Conservation (phyloP, 2,329 filamentous ascomycete species). For the Tolypocladium guangdongense region DNA sequence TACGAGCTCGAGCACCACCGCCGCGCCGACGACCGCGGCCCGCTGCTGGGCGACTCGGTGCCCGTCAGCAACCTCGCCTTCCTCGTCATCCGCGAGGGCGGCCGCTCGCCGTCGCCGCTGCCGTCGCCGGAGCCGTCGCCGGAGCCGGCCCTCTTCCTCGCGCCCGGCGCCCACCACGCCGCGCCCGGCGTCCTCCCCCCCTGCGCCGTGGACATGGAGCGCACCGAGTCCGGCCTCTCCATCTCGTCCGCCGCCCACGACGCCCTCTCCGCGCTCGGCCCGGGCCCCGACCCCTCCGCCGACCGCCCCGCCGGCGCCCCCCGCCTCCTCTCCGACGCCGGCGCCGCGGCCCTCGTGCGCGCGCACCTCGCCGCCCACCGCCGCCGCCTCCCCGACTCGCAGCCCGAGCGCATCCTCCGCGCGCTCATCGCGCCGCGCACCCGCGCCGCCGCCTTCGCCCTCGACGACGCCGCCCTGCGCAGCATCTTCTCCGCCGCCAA, state of each 20-base stretch:
- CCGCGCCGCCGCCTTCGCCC: slow-evolving; percentile 33
- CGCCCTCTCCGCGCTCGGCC: slow-evolving; percentile 15
- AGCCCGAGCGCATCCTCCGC: slow-evolving; percentile 45
- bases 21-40: background rate
- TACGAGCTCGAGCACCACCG: background rate
- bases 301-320: background rate
- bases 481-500: slow-evolving; percentile 51
- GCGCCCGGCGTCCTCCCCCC: slow-evolving; percentile 5
- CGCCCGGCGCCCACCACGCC: background rate
- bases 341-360: slow-evolving; percentile 37
- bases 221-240: slow-evolving; percentile 37
- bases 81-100: slow-evolving; percentile 26
- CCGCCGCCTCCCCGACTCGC: slow-evolving; percentile 35
- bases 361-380: slow-evolving; percentile 33
- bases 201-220: slow-evolving; percentile 26
- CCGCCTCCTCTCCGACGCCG: slow-evolving; percentile 29
- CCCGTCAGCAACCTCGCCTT: slow-evolving; percentile 23
- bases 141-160: slow-evolving; percentile 9
- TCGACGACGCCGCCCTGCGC: slow-evolving; percentile 46
- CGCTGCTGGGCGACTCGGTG: slow-evolving; percentile 10
- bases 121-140: slow-evolving; percentile 9
- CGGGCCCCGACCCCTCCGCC: slow-evolving; percentile 16
- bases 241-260: slow-evolving; percentile 27
- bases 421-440: slow-evolving; percentile 43
- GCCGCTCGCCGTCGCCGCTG: slow-evolving; percentile 4